These are phyloP conservation scores for Colletotrichum tamarilloi DNA, from an alignment of 2,329 filamentous ascomycete genomes.

Conservation along the genomic window DNA sequence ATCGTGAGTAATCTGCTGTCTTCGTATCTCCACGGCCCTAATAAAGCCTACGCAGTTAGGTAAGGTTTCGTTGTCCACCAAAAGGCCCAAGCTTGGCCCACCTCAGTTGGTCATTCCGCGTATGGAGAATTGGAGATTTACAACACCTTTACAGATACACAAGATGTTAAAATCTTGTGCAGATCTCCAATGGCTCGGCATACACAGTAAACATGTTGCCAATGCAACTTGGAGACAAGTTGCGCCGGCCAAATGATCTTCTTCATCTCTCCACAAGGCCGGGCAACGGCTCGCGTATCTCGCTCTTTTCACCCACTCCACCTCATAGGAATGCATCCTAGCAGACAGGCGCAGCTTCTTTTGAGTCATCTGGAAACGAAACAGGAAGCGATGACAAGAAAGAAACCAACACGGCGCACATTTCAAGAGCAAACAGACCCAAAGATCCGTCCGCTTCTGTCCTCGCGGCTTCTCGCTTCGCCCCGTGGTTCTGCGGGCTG, in stretches of 20 bases:
- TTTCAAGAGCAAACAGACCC: neutral
- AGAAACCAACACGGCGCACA: neutral
- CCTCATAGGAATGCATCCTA: slow-evolving; percentile 14
- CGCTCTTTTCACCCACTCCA: neutral
- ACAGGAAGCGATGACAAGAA: slow-evolving; percentile 7
- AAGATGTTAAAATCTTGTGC: too few relatives aligned
- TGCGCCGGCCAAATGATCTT: neutral
- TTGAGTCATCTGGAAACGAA: slow-evolving; percentile 21
- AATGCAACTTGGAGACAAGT: neutral
- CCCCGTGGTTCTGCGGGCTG: neutral
- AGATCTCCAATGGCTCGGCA: neutral
- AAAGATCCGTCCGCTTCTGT: neutral
- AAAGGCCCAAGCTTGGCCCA: too few relatives aligned
- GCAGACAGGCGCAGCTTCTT: neutral
- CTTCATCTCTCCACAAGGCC: neutral
- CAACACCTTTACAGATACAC: neutral
- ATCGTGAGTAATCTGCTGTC: neutral
- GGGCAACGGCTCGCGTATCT: slow-evolving; percentile 1
- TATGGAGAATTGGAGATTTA: neutral
- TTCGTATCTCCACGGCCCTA: neutral
- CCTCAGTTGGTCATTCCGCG: too few relatives aligned
- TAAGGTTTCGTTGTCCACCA: too few relatives aligned
- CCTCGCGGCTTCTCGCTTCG: slow-evolving; percentile 2
- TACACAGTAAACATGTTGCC: neutral
- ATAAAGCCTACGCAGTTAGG: neutral